Percentiles rank a stretch among this genome's conserved stretches.
Evolutionary conservation across 139 green algal species (phyloP).

Genomic region (Asterochloris sp.): DNA sequence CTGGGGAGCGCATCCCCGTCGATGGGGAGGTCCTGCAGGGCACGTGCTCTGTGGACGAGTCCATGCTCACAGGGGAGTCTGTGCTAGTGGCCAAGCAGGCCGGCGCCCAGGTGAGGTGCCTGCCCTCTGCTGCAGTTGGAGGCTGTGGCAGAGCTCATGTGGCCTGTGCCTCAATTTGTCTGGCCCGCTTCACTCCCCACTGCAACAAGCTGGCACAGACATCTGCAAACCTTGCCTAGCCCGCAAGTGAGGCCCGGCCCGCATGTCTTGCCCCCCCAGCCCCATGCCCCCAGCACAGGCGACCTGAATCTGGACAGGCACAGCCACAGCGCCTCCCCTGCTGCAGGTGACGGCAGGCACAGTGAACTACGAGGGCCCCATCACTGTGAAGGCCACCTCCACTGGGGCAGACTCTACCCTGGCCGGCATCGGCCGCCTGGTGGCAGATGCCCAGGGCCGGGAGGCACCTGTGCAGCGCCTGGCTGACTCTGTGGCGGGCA

Average conservation of each 20-base stretch:
- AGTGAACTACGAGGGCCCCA: constrained; percentile 73
- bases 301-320: too few species aligned
- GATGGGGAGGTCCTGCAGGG: constrained; percentile 80
- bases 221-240: too few species aligned
- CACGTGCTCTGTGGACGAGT: constrained; percentile 74
- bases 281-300: too few species aligned
- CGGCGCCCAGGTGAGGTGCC: constrained; percentile 17
- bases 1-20: constrained; percentile 86
- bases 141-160: background rate
- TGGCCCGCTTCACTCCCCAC: too few species aligned
- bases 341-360: constrained; percentile 73
- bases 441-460: constrained; percentile 61
- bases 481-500: constrained; percentile 84
- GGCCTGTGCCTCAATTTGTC: too few species aligned
- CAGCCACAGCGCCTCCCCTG: too few species aligned
- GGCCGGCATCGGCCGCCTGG: constrained; percentile 64
- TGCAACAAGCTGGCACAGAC: too few species aligned
- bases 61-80: constrained; percentile 80
- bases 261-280: too few species aligned
- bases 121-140: too few species aligned
- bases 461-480: constrained; percentile 89
- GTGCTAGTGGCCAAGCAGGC: constrained; percentile 43
- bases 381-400: constrained; percentile 65
- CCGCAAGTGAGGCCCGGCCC: too few species aligned
- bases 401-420: constrained; percentile 71